phyloP scores from a whole-genome alignment of 805 yeast genomes.

The Limtongozyma cylindracea region DNA sequence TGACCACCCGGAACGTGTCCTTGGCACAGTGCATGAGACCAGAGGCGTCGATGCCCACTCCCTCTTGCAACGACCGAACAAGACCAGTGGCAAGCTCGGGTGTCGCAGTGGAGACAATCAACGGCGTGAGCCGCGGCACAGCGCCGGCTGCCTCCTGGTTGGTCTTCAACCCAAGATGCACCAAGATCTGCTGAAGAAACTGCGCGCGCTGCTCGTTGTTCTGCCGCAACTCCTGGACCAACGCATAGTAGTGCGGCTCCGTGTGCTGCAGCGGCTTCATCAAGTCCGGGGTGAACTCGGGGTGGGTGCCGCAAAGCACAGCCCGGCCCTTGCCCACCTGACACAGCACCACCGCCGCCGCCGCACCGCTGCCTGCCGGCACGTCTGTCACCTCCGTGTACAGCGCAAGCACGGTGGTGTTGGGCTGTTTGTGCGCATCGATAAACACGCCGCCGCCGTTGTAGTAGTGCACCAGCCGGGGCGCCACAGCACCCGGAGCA shows the following conservation, averaged over 20 bases:
- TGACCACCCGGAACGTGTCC: no score
- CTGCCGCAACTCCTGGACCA: slow-evolving; percentile 11
- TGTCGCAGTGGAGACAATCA: no score
- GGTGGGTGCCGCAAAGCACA: slow-evolving; percentile 67
- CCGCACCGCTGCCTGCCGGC: slow-evolving; percentile 5
- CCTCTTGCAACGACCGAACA: no score
- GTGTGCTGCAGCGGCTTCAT: slow-evolving; percentile 12
- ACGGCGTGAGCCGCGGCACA: slow-evolving; percentile 47
- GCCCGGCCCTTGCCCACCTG: slow-evolving; percentile 54
- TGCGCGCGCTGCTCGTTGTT: slow-evolving; percentile 21
- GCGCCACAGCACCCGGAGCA: no score
- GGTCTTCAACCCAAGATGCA: slow-evolving; percentile 44
- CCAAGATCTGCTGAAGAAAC: slow-evolving; percentile 31
- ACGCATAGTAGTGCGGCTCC: slow-evolving; percentile 6
- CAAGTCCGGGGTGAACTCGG: slow-evolving; percentile 47
- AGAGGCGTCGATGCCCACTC: no score
- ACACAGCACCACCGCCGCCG: slow-evolving; percentile 54
- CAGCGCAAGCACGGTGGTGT: slow-evolving; percentile 50
- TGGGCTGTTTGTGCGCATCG: slow-evolving; percentile 32
- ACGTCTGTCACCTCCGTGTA: slow-evolving; percentile 29
- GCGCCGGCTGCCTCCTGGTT: slow-evolving; percentile 18
- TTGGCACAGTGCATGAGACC: no score
- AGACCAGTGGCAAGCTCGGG: no score
- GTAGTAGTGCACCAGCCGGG: slow-evolving; percentile 21
- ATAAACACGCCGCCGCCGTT: slow-evolving; percentile 85